These are phyloP conservation scores for Prunus campanulata DNA, from an alignment of 306 rosid genomes.

Conservation along the genomic window DNA sequence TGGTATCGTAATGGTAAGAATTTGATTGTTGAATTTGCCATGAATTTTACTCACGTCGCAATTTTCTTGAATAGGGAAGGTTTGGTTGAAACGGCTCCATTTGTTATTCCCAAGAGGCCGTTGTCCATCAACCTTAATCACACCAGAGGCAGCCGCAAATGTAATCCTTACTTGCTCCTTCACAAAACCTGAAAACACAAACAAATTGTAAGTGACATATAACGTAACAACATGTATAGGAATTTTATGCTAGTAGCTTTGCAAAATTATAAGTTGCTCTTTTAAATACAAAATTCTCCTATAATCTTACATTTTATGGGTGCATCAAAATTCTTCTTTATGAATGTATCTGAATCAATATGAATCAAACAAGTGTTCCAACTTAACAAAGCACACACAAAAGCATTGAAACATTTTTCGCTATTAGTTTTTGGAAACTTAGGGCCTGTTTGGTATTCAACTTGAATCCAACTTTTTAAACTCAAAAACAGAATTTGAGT, in stretches of 20 bases:
- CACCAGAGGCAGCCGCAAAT: neutral
- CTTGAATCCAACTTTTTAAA: too few species aligned
- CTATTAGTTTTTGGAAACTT: too few species aligned
- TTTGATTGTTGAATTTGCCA: conserved; percentile 31
- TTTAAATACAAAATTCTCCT: too few species aligned
- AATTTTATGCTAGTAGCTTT: neutral
- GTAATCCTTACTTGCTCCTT: conserved; percentile 39
- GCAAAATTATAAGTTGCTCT: neutral
- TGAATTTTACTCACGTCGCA: conserved; percentile 27
- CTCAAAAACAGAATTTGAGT: too few species aligned
- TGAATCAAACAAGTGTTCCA: too few species aligned
- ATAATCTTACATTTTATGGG: too few species aligned
- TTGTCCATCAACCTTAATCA: conserved; percentile 46
- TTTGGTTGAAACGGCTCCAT: conserved; percentile 41
- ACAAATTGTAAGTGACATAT: too few species aligned
- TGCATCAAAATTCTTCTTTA: too few species aligned
- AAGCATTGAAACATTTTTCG: too few species aligned
- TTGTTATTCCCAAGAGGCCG: conserved; percentile 30
- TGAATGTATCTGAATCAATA: too few species aligned
- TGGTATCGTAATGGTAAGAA: conserved; percentile 49
- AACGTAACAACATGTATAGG: neutral
- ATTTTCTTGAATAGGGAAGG: conserved; percentile 35
- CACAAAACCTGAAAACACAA: conserved; percentile 36
- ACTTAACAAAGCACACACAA: too few species aligned
- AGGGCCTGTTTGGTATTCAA: too few species aligned